phyloP scores from a whole-genome alignment of 75 land plant species.

The Cryptomeria japonica region DNA sequence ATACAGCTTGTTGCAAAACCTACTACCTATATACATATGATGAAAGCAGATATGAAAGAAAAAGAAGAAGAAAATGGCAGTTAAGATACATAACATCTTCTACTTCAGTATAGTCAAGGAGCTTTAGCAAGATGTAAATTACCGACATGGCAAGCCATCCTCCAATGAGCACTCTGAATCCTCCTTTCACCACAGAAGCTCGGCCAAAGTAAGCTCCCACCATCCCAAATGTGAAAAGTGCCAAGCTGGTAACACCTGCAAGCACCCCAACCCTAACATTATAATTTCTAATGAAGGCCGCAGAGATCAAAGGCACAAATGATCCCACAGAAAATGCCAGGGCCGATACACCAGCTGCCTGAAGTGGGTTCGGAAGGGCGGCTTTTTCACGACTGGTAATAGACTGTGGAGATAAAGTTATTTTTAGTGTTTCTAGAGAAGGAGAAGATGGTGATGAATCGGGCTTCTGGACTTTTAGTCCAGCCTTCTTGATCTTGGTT shows the following conservation, averaged over 20 bases:
- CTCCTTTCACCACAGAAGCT: slow-evolving; percentile 25
- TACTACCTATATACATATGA: too few relatives aligned
- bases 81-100: neutral
- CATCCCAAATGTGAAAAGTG: slow-evolving; percentile 41
- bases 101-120: slow-evolving; percentile 18
- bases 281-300: slow-evolving; percentile 12
- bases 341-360: slow-evolving; percentile 62
- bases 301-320: slow-evolving; percentile 41
- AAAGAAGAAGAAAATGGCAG: neutral
- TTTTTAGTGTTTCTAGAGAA: too few relatives aligned
- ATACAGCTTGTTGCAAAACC: neutral
- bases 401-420: neutral
- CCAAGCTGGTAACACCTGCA: slow-evolving; percentile 25
- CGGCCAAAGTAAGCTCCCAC: slow-evolving; percentile 55
- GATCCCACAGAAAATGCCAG: slow-evolving; percentile 52
- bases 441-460: neutral
- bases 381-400: neutral
- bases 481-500: neutral
- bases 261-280: slow-evolving; percentile 24
- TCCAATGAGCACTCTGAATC: slow-evolving; percentile 53
- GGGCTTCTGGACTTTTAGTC: neutral
- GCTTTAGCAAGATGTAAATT: slow-evolving; percentile 52
- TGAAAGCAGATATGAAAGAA: too few relatives aligned
- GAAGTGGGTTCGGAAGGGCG: slow-evolving; percentile 32
- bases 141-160: slow-evolving; percentile 71